Conservation (phyloP, 2,329 filamentous ascomycete species). For the Penicillium sp. region DNA sequence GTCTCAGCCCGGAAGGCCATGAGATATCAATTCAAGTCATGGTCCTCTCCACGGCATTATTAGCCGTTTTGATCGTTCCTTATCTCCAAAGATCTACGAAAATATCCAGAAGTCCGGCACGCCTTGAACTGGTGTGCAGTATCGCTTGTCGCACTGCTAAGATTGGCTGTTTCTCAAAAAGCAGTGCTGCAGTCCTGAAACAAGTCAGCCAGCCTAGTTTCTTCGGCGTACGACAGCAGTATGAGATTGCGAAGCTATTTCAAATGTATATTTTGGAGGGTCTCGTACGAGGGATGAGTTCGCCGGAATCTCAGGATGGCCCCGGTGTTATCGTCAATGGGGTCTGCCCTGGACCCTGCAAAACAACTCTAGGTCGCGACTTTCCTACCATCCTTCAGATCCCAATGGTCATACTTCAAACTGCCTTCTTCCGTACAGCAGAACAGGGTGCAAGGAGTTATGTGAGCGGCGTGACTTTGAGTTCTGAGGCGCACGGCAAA, state of each 20-base stretch:
- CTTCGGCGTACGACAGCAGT: neutral
- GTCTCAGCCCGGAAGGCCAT: constrained; percentile 4
- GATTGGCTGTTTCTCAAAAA: neutral
- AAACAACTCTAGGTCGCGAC: neutral
- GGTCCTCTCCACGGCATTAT: constrained; percentile 5
- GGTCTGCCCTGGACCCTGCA: neutral
- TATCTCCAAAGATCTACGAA: neutral
- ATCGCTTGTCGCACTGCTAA: neutral
- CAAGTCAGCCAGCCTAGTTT: neutral
- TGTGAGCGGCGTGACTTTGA: constrained; percentile 5
- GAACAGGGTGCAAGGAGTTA: constrained; percentile 6
- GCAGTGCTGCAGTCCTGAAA: neutral
- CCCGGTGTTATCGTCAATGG: constrained; percentile 3
- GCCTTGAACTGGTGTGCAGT: neutral
- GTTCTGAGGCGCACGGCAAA: constrained; percentile 4
- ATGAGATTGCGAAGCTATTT: neutral
- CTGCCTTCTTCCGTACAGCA: neutral
- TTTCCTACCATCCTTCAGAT: neutral
- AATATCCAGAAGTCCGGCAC: neutral
- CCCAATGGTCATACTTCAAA: neutral
- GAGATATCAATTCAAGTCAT: constrained; percentile 8
- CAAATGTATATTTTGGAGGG: neutral
- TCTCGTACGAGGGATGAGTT: neutral
- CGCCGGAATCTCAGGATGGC: neutral
- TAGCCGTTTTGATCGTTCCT: neutral